Conservation (phyloP, 108 stramenopile species). For the Cyclotella cryptica region DNA sequence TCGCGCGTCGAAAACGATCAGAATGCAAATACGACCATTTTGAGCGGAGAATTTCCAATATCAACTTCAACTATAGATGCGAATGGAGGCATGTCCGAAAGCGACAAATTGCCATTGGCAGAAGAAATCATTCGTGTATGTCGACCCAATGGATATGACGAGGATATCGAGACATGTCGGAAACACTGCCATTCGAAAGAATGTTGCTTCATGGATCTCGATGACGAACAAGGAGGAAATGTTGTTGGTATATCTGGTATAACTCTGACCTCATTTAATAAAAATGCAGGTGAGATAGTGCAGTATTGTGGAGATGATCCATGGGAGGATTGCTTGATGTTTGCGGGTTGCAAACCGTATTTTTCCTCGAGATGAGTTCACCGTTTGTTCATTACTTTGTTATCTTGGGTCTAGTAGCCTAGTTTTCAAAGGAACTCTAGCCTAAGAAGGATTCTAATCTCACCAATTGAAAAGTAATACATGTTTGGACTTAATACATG, state of each 20-base stretch:
- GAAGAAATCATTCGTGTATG: slow-evolving; percentile 28
- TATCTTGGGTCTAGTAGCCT: too few species aligned
- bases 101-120: slow-evolving; percentile 20
- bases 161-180: slow-evolving; percentile 12
- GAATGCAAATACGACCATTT: too few species aligned
- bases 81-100: too few species aligned
- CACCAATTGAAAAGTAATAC: too few species aligned
- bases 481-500: too few species aligned
- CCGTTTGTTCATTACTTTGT: not conserved
- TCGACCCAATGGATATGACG: slow-evolving; percentile 1
- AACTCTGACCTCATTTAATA: not conserved
- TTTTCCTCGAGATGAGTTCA: slow-evolving; percentile 11
- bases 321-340: slow-evolving; percentile 18
- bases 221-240: slow-evolving; percentile 4
- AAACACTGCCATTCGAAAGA: slow-evolving; percentile 19
- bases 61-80: too few species aligned
- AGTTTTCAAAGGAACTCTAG: too few species aligned
- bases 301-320: slow-evolving; percentile 31
- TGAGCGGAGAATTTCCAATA: too few species aligned
- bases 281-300: not conserved
- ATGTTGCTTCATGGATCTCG: slow-evolving; percentile 25
- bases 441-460: too few species aligned
- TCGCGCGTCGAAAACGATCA: too few species aligned
- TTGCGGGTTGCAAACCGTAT: slow-evolving; percentile 32
- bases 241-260: not conserved